Evolutionary conservation across 2,329 filamentous ascomycete genomes (phyloP).

Genomic region (Ascochyta viciae-villosae): DNA sequence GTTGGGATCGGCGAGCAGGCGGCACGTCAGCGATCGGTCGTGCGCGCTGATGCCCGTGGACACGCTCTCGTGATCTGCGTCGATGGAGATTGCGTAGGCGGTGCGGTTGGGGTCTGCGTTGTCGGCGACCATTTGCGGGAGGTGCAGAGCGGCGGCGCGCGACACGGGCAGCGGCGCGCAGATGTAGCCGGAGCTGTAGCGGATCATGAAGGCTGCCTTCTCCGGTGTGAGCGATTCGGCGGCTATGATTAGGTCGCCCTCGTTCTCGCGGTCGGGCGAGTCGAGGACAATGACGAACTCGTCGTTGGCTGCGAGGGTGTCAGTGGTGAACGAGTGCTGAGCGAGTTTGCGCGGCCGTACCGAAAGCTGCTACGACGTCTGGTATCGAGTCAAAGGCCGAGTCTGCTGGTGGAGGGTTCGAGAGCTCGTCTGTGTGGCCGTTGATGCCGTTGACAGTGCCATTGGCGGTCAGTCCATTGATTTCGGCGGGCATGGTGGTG

Average conservation of each 20-base stretch:
- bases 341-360: slow-evolving; percentile 29
- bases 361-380: slow-evolving; percentile 55
- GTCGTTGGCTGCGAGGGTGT: slow-evolving; percentile 56
- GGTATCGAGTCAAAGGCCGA: slow-evolving; percentile 56
- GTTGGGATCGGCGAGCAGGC: slow-evolving; percentile 72
- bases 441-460: slow-evolving; percentile 27
- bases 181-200: slow-evolving; percentile 86
- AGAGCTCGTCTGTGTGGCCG: slow-evolving; percentile 20
- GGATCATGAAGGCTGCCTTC: slow-evolving; percentile 96
- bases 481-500: slow-evolving; percentile 29
- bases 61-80: slow-evolving; percentile 69
- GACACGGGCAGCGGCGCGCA: slow-evolving; percentile 81
- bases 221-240: slow-evolving; percentile 81
- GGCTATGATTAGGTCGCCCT: slow-evolving; percentile 97
- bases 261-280: slow-evolving; percentile 90
- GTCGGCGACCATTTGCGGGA: slow-evolving; percentile 89
- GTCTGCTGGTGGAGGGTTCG: slow-evolving; percentile 40
- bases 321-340: slow-evolving; percentile 2
- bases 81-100: slow-evolving; percentile 90
- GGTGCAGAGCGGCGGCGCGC: slow-evolving; percentile 72
- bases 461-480: slow-evolving; percentile 26
- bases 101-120: slow-evolving; percentile 83
- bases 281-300: slow-evolving; percentile 97
- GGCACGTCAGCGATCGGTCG: slow-evolving; percentile 83
- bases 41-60: slow-evolving; percentile 91